These are phyloP conservation scores for Picea abies DNA, from an alignment of 83 land plant species.

Conservation along the genomic window DNA sequence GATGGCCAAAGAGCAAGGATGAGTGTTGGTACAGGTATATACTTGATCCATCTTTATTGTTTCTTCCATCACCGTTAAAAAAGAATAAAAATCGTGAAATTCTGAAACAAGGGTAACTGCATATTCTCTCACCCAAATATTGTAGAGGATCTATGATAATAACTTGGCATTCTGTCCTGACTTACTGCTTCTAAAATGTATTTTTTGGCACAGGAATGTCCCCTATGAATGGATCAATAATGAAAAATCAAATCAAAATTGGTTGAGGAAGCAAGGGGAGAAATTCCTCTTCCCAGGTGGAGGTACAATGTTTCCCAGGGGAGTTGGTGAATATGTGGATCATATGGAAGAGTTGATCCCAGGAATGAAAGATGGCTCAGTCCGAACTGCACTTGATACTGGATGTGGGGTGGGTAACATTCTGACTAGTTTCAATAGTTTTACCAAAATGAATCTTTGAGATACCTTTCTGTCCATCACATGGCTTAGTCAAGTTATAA, in stretches of 20 bases:
- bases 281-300: slow-evolving; percentile 95
- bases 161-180: background rate
- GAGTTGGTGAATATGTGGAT: slow-evolving; percentile 85
- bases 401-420: slow-evolving; percentile 90
- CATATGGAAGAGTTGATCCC: slow-evolving; percentile 87
- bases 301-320: slow-evolving; percentile 97
- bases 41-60: background rate
- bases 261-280: slow-evolving; percentile 90
- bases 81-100: background rate
- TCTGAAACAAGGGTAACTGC: too few relatives aligned
- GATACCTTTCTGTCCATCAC: background rate
- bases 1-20: slow-evolving; percentile 89
- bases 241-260: slow-evolving; percentile 87
- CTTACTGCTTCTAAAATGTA: background rate
- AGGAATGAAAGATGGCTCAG: slow-evolving; percentile 82
- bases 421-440: background rate
- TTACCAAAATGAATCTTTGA: background rate
- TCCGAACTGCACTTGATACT: slow-evolving; percentile 92
- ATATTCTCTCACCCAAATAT: too few relatives aligned
- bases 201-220: slow-evolving; percentile 73
- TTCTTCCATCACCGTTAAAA: background rate
- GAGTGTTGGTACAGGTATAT: slow-evolving; percentile 95
- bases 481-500: background rate
- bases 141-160: background rate
- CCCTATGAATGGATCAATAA: slow-evolving; percentile 97